Evolutionary conservation across 2,329 filamentous ascomycete species (phyloP).

Genomic region (Aspergillus sp.): DNA sequence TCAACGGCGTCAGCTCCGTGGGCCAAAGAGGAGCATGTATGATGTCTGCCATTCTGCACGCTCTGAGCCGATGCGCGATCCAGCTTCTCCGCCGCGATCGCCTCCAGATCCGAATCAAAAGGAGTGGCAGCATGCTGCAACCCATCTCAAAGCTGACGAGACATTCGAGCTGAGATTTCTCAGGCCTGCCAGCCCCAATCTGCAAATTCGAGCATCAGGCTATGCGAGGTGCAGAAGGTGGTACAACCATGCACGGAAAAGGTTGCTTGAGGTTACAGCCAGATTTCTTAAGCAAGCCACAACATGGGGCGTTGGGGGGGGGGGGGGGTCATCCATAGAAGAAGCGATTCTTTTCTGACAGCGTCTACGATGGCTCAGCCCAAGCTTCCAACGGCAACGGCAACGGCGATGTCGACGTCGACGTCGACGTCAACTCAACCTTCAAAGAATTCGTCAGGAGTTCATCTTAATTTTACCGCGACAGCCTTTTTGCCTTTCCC

Average conservation of each 20-base stretch:
- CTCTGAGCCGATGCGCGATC: slow-evolving; percentile 19
- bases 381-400: not conserved
- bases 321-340: not conserved
- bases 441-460: not conserved
- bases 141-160: not conserved
- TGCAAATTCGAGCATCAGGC: not conserved
- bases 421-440: too few species aligned
- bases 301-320: not conserved
- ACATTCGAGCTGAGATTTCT: not conserved
- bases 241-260: not conserved
- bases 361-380: too few species aligned
- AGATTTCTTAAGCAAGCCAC: too few species aligned
- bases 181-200: not conserved
- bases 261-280: not conserved
- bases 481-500: not conserved
- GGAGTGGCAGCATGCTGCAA: slow-evolving; percentile 3
- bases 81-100: slow-evolving; percentile 23
- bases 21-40: slow-evolving; percentile 15
- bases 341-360: not conserved
- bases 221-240: not conserved
- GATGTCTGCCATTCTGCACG: slow-evolving; percentile 1
- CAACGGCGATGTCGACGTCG: too few species aligned
- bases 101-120: slow-evolving; percentile 23
- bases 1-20: slow-evolving; percentile 15
- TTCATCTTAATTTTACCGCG: too few species aligned